Evolutionary conservation across 352 stramenopile genomes (phyloP).

Genomic region (Peronospora tabacina): DNA sequence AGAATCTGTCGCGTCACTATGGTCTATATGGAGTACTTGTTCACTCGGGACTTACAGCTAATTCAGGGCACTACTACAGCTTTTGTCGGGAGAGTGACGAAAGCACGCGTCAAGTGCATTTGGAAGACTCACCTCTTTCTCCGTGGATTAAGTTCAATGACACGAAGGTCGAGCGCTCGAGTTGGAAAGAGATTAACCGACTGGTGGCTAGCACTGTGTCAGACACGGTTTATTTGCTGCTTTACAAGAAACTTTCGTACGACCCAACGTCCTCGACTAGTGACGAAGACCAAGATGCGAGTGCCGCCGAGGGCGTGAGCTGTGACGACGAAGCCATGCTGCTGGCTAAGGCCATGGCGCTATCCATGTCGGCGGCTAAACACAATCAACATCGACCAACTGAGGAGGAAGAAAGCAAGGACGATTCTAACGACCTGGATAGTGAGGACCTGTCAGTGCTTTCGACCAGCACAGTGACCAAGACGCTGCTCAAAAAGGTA

Average conservation of each 20-base stretch:
- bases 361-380: conserved; percentile 78
- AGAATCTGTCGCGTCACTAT: conserved; percentile 52
- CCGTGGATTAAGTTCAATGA: conserved; percentile 91
- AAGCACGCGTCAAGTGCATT: conserved; percentile 56
- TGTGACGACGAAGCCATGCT: conserved; percentile 72
- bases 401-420: conserved; percentile 34
- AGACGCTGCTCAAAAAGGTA: conserved; percentile 56
- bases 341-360: conserved; percentile 79
- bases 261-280: conserved; percentile 10
- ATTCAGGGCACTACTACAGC: conserved; percentile 89
- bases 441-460: conserved; percentile 11
- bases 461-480: conserved; percentile 29
- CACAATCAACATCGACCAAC: conserved; percentile 38
- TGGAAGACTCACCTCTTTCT: conserved; percentile 65
- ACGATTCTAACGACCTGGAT: conserved; percentile 14
- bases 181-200: conserved; percentile 78
- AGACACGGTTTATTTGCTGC: conserved; percentile 82
- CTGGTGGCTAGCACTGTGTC: conserved; percentile 72
- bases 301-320: conserved; percentile 5
- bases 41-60: conserved; percentile 82
- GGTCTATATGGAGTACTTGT: conserved; percentile 86
- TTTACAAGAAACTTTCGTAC: conserved; percentile 85
- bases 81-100: conserved; percentile 82
- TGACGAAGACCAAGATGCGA: conserved; percentile 8
- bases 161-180: conserved; percentile 67